A percentile compares a stretch with the other conserved stretches of the same genome.
These are phyloP conservation scores for Carallia pectinifolia DNA, from an alignment of 345 rosid genomes.

Conservation along the genomic window DNA sequence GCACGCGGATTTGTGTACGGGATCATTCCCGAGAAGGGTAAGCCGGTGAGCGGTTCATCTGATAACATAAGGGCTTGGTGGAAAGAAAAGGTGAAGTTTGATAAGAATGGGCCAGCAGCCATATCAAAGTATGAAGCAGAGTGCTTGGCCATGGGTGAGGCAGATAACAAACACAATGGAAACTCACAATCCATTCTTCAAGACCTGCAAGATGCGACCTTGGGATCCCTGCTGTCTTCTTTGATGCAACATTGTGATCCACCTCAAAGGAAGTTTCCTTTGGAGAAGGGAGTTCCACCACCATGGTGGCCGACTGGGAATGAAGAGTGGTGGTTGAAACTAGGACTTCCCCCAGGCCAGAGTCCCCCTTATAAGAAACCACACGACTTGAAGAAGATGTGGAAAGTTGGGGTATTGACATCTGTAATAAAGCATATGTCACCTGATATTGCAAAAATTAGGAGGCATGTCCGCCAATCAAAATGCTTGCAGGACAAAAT, in stretches of 20 bases:
- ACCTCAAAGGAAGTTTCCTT: slow-evolving; percentile 92
- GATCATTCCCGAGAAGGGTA: slow-evolving; percentile 95
- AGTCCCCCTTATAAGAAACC: slow-evolving; percentile 93
- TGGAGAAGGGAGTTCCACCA: slow-evolving; percentile 85
- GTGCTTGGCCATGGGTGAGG: slow-evolving; percentile 56
- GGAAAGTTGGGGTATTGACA: slow-evolving; percentile 96
- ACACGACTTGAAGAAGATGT: slow-evolving; percentile 96
- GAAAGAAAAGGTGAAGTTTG: slow-evolving; percentile 98
- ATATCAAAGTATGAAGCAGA: slow-evolving; percentile 80
- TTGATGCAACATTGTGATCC: slow-evolving; percentile 99
- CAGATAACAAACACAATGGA: slow-evolving; percentile 57
- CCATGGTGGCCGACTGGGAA: slow-evolving; percentile 99
- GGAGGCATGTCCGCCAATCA: slow-evolving; percentile 88
- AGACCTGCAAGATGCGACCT: slow-evolving; percentile 97
- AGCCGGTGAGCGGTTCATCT: slow-evolving; percentile 90
- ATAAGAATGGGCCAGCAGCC: slow-evolving; percentile 96
- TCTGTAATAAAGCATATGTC: slow-evolving; percentile 98
- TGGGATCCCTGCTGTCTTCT: slow-evolving; percentile 90
- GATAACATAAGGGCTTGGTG: slow-evolving; percentile 98
- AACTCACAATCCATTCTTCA: slow-evolving; percentile 64
- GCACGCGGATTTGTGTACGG: slow-evolving; percentile 97
- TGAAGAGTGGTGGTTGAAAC: slow-evolving; percentile 92
- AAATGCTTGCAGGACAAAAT: slow-evolving; percentile 99
- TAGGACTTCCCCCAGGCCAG: slow-evolving; percentile 61
- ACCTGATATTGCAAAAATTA: slow-evolving; percentile 91